Conservation (phyloP, 2,329 filamentous ascomycete species). For the Claviceps digitariae region DNA sequence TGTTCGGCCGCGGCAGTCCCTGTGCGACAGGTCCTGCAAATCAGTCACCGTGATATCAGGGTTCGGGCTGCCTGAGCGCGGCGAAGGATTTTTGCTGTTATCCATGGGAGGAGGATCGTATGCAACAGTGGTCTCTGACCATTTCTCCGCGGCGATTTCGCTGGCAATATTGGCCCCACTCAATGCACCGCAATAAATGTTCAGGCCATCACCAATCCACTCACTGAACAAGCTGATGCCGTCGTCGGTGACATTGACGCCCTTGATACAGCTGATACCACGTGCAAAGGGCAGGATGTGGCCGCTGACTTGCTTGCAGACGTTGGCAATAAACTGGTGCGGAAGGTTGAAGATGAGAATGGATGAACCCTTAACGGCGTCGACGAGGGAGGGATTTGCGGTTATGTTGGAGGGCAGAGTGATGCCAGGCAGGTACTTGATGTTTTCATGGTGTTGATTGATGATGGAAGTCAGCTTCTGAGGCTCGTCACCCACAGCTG, state of each 20-base stretch:
- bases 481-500: slow-evolving; percentile 46
- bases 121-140: slow-evolving; percentile 91
- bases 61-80: slow-evolving; percentile 32
- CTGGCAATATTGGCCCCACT: slow-evolving; percentile 93
- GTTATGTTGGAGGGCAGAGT: slow-evolving; percentile 68
- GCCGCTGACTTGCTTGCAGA: slow-evolving; percentile 72
- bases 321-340: slow-evolving; percentile 86
- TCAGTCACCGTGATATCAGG: slow-evolving; percentile 38
- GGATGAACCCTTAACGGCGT: slow-evolving; percentile 70
- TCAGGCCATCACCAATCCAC: slow-evolving; percentile 78
- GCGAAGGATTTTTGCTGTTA: slow-evolving; percentile 60
- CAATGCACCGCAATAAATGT: slow-evolving; percentile 92
- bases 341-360: slow-evolving; percentile 94
- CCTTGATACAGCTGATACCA: slow-evolving; percentile 96
- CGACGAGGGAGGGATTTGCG: slow-evolving; percentile 68
- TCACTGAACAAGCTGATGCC: slow-evolving; percentile 87
- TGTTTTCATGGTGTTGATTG: slow-evolving; percentile 87
- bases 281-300: slow-evolving; percentile 85
- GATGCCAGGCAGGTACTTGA: slow-evolving; percentile 94
- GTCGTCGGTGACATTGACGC: slow-evolving; percentile 79
- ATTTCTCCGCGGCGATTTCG: slow-evolving; percentile 91
- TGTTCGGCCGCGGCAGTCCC: slow-evolving; percentile 52
- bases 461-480: slow-evolving; percentile 87
- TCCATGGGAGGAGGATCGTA: slow-evolving; percentile 77
- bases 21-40: slow-evolving; percentile 48